phyloP scores from a whole-genome alignment of 2,329 filamentous ascomycete genomes.

The Juglanconis sp. region DNA sequence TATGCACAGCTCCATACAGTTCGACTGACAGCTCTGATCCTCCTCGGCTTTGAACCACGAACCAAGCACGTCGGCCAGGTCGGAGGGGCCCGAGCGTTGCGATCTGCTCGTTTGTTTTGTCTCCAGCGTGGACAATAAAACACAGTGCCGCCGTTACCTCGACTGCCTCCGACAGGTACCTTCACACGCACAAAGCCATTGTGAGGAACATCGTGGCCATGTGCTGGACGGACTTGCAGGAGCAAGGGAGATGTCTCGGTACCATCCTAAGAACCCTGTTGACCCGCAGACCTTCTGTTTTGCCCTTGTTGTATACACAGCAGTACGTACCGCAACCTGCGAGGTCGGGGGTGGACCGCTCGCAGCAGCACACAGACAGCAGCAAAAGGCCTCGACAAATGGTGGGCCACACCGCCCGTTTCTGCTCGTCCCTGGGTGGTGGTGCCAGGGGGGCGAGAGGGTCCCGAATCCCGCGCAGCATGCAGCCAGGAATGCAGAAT shows the following conservation, averaged over 20 bases:
- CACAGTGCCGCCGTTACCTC: slow-evolving; percentile 1
- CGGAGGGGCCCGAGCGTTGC: neutral
- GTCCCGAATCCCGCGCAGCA: neutral
- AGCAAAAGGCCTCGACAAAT: neutral
- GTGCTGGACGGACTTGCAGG: slow-evolving; percentile 19
- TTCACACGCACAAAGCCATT: neutral
- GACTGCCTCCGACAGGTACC: neutral
- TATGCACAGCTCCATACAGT: neutral
- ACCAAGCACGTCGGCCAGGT: neutral
- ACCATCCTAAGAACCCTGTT: neutral
- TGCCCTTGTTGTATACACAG: neutral
- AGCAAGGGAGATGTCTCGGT: neutral
- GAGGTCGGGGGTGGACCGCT: neutral
- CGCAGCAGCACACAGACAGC: neutral
- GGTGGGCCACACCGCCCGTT: slow-evolving; percentile 10
- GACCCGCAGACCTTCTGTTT: neutral
- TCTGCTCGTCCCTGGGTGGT: neutral
- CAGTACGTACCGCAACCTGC: neutral
- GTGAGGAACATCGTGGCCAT: neutral
- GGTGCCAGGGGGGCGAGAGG: neutral
- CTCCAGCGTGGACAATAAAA: neutral
- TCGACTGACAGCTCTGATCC: slow-evolving; percentile 6
- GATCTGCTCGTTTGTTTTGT: neutral
- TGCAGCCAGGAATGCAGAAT: neutral
- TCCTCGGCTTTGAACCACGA: slow-evolving; percentile 5